These are phyloP conservation scores for Magnusiomyces sp. DNA, from an alignment of 1,139 yeast species.

Conservation along the genomic window DNA sequence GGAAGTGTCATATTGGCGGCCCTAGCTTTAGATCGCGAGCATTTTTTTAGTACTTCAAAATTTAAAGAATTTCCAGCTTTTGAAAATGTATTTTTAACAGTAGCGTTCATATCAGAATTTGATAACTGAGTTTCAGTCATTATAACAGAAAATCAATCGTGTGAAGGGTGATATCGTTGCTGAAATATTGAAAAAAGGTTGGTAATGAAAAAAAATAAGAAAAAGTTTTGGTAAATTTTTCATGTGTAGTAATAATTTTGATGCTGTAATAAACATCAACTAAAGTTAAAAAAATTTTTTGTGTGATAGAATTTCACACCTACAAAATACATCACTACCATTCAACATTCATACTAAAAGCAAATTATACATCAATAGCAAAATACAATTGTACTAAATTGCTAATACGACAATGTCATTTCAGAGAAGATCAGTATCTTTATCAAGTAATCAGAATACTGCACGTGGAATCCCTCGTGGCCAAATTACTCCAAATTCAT, in stretches of 20 bases:
- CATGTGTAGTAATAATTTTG: too few species aligned
- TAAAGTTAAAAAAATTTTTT: too few species aligned
- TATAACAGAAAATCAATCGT: background rate
- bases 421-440: conserved; percentile 19
- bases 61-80: conserved; percentile 29
- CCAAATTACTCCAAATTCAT: too few species aligned
- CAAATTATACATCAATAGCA: too few species aligned
- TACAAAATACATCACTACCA: too few species aligned
- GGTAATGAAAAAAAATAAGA: background rate
- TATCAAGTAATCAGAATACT: conserved; percentile 13
- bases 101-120: background rate
- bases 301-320: too few species aligned
- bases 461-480: too few species aligned
- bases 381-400: too few species aligned
- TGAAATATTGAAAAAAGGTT: background rate
- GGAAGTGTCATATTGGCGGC: conserved; percentile 37
- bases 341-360: too few species aligned
- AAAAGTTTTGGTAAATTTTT: background rate
- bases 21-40: conserved; percentile 38
- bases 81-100: too few species aligned
- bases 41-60: conserved; percentile 34
- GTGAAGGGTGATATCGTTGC: background rate
- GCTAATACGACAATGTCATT: conserved; percentile 18
- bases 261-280: background rate
- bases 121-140: background rate